These are phyloP conservation scores for Ananas comosus DNA, from an alignment of 176 grass and related monocot genomes.

Conservation along the genomic window DNA sequence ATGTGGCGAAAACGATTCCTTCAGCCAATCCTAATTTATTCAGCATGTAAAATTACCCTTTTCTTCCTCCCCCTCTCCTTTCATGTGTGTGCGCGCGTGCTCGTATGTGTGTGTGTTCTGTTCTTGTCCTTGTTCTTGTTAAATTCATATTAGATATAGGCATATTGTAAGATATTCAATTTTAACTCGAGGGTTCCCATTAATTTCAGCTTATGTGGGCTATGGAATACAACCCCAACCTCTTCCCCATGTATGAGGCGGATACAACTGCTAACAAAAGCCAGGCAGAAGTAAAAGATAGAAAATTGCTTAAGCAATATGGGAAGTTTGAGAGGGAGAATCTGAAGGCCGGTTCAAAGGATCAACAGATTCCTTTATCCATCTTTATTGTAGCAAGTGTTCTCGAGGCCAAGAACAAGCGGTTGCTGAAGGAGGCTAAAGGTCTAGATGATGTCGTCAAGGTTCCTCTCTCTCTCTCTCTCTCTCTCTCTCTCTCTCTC, in stretches of 20 bases:
- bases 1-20: background rate
- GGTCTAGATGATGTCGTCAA: constrained; percentile 93
- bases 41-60: too few relatives aligned
- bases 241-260: constrained; percentile 64
- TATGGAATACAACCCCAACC: constrained; percentile 94
- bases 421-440: constrained; percentile 65
- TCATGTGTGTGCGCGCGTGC: too few relatives aligned
- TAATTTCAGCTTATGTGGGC: constrained; percentile 92
- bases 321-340: constrained; percentile 75
- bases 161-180: too few relatives aligned
- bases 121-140: background rate
- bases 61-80: too few relatives aligned
- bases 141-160: background rate
- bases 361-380: constrained; percentile 47
- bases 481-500: constrained; percentile 1
- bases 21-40: background rate
- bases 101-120: background rate
- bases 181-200: background rate
- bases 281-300: constrained; percentile 17
- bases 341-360: constrained; percentile 33
- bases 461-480: constrained; percentile 35
- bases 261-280: constrained; percentile 12
- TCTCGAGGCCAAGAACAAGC: constrained; percentile 66
- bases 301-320: constrained; percentile 50
- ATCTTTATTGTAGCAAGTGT: constrained; percentile 89